A percentile compares a stretch with the other conserved stretches of the same genome.
Evolutionary conservation across 2,329 filamentous ascomycete species (phyloP).

Genomic region (Aspergillus thermomutatus): DNA sequence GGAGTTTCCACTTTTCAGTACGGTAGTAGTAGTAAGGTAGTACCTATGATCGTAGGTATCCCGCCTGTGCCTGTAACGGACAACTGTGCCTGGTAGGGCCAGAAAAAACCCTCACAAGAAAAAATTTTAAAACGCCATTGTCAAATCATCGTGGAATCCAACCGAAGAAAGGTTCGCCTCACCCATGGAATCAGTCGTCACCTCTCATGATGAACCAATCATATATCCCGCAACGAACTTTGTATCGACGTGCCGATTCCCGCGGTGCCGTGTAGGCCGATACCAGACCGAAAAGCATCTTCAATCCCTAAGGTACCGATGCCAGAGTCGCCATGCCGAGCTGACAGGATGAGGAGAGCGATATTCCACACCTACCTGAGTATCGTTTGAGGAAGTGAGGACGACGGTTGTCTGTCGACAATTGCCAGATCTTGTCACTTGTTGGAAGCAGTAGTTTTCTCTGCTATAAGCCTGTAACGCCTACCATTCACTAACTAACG

Average conservation of each 20-base stretch:
- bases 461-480: neutral
- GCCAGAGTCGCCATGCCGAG: neutral
- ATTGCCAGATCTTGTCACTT: neutral
- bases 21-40: no score
- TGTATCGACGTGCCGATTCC: constrained; percentile 19
- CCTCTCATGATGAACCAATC: no score
- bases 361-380: neutral
- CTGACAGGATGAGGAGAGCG: neutral
- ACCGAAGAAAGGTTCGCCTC: neutral
- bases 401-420: neutral
- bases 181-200: neutral
- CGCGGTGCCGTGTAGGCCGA: constrained; percentile 20
- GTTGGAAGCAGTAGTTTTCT: neutral
- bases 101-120: neutral
- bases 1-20: no score
- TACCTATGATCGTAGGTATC: no score
- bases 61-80: no score
- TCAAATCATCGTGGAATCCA: neutral
- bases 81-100: neutral
- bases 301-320: constrained; percentile 5
- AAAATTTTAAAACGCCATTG: neutral
- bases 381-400: neutral
- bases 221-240: neutral
- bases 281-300: no score
- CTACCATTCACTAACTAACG: neutral